A percentile compares a stretch with the other conserved stretches of the same genome.
Evolutionary conservation across 2,329 filamentous ascomycete species (phyloP).

Genomic region (Tympanopsis confertula): DNA sequence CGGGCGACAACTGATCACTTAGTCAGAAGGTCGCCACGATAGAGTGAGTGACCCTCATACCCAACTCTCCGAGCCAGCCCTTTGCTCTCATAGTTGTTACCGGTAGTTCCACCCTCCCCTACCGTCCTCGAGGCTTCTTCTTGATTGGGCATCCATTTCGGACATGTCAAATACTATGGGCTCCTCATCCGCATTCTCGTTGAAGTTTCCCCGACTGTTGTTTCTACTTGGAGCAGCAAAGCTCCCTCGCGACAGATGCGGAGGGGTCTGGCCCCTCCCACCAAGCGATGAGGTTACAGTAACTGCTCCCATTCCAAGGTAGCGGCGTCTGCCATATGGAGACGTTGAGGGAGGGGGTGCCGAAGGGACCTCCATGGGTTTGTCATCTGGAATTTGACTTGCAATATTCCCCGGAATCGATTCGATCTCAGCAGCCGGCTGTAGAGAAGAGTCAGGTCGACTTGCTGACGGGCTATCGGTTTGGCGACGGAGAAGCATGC

Average conservation of each 20-base stretch:
- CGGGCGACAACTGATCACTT: no score
- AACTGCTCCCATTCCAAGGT: conserved; percentile 25
- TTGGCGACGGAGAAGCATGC: conserved; percentile 42
- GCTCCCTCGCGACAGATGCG: conserved; percentile 31
- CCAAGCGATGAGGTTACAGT: conserved; percentile 7
- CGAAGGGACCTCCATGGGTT: conserved; percentile 31
- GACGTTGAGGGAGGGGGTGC: conserved; percentile 26
- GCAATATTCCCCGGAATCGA: conserved; percentile 24
- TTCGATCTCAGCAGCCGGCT: conserved; percentile 29
- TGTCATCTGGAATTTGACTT: conserved; percentile 30
- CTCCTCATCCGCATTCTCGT: conserved; percentile 50
- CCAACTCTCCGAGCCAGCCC: no score
- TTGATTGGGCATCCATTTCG: conserved; percentile 49
- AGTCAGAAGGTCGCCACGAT: no score
- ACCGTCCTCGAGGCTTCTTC: conserved; percentile 46
- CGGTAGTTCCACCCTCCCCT: conserved; percentile 23
- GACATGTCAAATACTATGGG: conserved; percentile 64
- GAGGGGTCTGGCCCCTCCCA: conserved; percentile 23
- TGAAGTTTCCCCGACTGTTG: conserved; percentile 27
- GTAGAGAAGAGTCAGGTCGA: conserved; percentile 19
- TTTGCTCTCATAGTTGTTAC: no score
- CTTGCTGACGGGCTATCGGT: conserved; percentile 22
- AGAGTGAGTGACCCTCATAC: no score
- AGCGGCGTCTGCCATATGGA: conserved; percentile 32
- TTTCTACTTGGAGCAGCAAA: conserved; percentile 26